Evolutionary conservation across 257 asterid species (phyloP).

Genomic region (Gardenia jasminoides): DNA sequence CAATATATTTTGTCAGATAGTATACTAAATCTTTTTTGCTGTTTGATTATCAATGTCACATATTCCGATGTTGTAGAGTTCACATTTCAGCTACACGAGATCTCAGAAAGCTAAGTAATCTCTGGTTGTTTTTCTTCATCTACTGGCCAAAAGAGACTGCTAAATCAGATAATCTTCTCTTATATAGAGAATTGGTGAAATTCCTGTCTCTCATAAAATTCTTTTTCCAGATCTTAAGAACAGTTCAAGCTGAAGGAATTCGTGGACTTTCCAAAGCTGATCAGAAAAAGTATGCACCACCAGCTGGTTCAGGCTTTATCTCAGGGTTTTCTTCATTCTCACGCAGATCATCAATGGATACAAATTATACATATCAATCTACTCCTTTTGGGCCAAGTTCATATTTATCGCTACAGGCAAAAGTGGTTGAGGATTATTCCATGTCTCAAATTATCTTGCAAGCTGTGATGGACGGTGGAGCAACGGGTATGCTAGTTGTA

Average conservation of each 20-base stretch:
- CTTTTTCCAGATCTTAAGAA: constrained; percentile 57
- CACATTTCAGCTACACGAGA: background rate
- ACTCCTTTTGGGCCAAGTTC: constrained; percentile 76
- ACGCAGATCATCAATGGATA: constrained; percentile 56
- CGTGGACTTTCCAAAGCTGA: constrained; percentile 68
- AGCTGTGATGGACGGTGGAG: constrained; percentile 62
- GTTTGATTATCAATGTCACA: background rate
- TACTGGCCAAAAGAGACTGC: constrained; percentile 2
- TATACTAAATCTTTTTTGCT: background rate
- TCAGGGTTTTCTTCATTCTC: constrained; percentile 85
- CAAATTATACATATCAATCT: constrained; percentile 48
- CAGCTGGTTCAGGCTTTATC: constrained; percentile 97
- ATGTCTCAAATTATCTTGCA: constrained; percentile 80
- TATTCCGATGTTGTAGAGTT: background rate
- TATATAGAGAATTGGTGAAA: constrained; percentile 1
- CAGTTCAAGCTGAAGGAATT: constrained; percentile 91
- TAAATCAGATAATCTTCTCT: background rate
- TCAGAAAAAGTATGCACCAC: constrained; percentile 74
- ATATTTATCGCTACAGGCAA: constrained; percentile 82
- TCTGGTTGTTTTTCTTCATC: background rate
- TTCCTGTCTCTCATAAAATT: constrained; percentile 6
- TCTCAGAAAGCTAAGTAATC: background rate
- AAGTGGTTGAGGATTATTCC: constrained; percentile 80
- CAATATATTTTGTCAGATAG: background rate
- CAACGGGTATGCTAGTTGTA: constrained; percentile 71